Conservation (phyloP, 768 basidiomycete genomes). For the Termitomyces sp. region DNA sequence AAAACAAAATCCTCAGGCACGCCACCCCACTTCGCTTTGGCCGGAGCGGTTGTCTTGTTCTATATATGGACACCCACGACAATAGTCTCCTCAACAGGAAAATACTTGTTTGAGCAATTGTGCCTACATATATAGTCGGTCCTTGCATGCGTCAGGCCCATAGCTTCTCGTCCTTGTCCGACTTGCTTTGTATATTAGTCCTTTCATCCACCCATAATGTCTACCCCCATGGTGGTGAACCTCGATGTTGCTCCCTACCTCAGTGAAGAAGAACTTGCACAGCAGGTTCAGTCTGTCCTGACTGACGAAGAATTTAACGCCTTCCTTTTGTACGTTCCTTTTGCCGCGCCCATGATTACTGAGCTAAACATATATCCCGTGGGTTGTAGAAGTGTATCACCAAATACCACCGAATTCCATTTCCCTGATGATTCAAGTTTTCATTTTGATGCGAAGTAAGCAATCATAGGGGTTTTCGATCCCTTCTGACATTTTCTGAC, state of each 20-base stretch:
- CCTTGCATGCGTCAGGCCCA: background rate
- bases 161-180: background rate
- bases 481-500: background rate
- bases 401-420: background rate
- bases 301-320: constrained; percentile 5
- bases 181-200: background rate
- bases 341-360: background rate
- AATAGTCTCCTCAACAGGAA: background rate
- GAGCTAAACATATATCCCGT: background rate
- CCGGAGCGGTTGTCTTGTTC: background rate
- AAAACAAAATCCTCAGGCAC: background rate
- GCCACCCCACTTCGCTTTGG: background rate
- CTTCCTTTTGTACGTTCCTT: background rate
- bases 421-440: background rate
- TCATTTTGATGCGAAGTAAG: background rate
- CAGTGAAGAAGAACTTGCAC: background rate
- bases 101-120: background rate
- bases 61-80: background rate
- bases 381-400: background rate
- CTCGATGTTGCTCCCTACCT: background rate
- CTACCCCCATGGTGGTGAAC: background rate
- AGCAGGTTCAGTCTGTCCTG: background rate
- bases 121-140: background rate
- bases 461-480: background rate
- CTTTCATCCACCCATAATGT: background rate